Base-by-base conservation (phyloP, 2,329 filamentous ascomycete species). In the Zalaria obscura region DNA sequence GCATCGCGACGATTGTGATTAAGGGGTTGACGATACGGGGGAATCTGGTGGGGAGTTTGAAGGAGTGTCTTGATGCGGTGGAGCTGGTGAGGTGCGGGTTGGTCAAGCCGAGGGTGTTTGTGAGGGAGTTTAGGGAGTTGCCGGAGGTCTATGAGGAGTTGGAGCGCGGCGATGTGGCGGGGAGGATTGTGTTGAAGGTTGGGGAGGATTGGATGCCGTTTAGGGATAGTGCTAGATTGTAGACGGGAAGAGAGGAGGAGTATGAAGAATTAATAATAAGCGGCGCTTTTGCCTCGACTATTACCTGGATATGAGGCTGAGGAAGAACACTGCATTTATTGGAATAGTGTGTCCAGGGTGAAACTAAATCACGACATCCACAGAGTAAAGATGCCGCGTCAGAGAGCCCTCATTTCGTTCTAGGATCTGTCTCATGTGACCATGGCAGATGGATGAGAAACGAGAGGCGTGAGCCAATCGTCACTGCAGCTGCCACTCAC, bases 31-130 rank as follows among this genome's bases (percentile, higher is more conserved):
- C 50, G 40, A 61, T 67, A 36, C 59, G 57, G 3, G 64, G 64
- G 1, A 68, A 66, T 39, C 50, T 68, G 32, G 59, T 67, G 4
- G 65, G 64, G 1, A 65, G 59, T 4, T 46, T 68, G 46, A 63
- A 62, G 44, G 66, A 68, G 45, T 67, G 64, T 35, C 55, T 67
- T 50, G 65, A 67, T 44, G 65, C 65, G 0, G 63, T 68, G 18
- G 62, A 67, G 29, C 46, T 65, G 42, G 64, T 67, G 1, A 51
- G 60, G 32, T 53, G 52, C 3, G 64, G 64, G 0, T 47, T 63
- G 25, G 62, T 68, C 5, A 66, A 60, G 39, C 64, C 65, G 26
- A 58, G 58, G 35, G 54, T 67, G 26, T 53, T 58, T 37, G 53
- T 68, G 9, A 54, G 64, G n/a, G 51, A 55, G 3, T 68, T 68